Conservation (phyloP, 2,329 filamentous ascomycete species). For the Septoria petroselini region DNA sequence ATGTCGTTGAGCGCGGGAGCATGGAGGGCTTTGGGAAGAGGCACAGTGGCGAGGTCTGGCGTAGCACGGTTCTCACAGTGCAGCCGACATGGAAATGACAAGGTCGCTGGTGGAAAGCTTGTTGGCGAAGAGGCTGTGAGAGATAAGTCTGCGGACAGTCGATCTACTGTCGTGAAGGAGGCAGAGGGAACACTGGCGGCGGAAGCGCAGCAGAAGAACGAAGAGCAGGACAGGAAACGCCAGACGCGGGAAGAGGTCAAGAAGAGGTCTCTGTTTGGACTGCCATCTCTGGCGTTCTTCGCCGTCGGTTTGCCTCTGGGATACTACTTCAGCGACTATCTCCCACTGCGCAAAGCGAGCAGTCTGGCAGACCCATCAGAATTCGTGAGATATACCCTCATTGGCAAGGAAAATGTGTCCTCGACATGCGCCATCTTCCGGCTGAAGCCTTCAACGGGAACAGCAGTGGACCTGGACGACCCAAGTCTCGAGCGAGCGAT, state of each 20-base stretch:
- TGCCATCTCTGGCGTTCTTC: slow-evolving; percentile 27
- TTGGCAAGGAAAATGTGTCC: slow-evolving; percentile 60
- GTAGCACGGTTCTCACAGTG: slow-evolving; percentile 13
- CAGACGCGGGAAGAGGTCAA: slow-evolving; percentile 2
- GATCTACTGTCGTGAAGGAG: neutral
- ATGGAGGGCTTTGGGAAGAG: slow-evolving; percentile 9
- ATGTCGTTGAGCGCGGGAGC: slow-evolving; percentile 12
- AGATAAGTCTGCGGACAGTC: no score
- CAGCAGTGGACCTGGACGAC: slow-evolving; percentile 23
- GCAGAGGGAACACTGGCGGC: neutral
- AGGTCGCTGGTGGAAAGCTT: slow-evolving; percentile 2
- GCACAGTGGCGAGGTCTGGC: slow-evolving; percentile 1
- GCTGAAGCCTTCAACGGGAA: slow-evolving; percentile 45
- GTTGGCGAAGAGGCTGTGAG: neutral
- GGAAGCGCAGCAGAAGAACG: slow-evolving; percentile 1
- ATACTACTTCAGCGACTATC: slow-evolving; percentile 22
- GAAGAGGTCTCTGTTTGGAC: slow-evolving; percentile 9
- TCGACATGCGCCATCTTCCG: slow-evolving; percentile 68
- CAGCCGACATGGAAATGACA: slow-evolving; percentile 5
- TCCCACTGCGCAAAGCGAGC: slow-evolving; percentile 5
- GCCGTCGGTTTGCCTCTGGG: slow-evolving; percentile 26
- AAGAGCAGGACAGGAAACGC: slow-evolving; percentile 10
- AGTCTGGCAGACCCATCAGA: slow-evolving; percentile 15
- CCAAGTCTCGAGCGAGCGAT: slow-evolving; percentile 53
- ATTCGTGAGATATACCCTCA: slow-evolving; percentile 56